Evolutionary conservation across 495 filamentous ascomycete genomes (phyloP).

Genomic region (Podospora conica): DNA sequence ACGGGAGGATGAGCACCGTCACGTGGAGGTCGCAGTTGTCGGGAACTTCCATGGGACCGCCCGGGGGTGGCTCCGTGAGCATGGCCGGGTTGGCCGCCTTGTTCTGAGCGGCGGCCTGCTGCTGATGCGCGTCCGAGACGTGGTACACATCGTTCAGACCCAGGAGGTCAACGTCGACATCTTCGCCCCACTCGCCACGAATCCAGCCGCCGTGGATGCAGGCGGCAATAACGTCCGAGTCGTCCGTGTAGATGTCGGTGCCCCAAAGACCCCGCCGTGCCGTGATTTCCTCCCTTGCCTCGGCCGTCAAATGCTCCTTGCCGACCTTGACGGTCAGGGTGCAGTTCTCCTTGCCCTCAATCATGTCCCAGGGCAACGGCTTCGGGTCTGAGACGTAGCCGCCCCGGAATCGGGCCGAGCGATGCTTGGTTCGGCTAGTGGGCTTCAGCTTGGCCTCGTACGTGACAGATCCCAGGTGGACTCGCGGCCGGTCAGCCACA

Average conservation of each 20-base stretch:
- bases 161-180: constrained; percentile 59
- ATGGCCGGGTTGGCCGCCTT: constrained; percentile 27
- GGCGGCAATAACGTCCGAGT: constrained; percentile 87
- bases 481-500: constrained; percentile 61
- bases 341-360: constrained; percentile 80
- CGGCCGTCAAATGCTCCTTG: constrained; percentile 61
- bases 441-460: constrained; percentile 50
- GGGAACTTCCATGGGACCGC: constrained; percentile 48
- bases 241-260: constrained; percentile 89
- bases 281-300: constrained; percentile 74
- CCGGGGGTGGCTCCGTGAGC: constrained; percentile 37
- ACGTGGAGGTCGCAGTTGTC: constrained; percentile 73
- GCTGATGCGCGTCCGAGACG: constrained; percentile 13
- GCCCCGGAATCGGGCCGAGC: constrained; percentile 46
- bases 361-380: constrained; percentile 61
- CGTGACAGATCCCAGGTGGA: constrained; percentile 64
- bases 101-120: constrained; percentile 14
- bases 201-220: constrained; percentile 93
- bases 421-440: constrained; percentile 47
- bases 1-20: constrained; percentile 73
- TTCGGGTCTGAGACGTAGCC: constrained; percentile 66
- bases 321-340: constrained; percentile 84
- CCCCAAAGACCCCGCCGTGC: constrained; percentile 77
- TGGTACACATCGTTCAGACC: constrained; percentile 49
- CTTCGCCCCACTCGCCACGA: constrained; percentile 75